phyloP scores from a whole-genome alignment of 768 basidiomycete species.

The Leccinellum rugosiceps region DNA sequence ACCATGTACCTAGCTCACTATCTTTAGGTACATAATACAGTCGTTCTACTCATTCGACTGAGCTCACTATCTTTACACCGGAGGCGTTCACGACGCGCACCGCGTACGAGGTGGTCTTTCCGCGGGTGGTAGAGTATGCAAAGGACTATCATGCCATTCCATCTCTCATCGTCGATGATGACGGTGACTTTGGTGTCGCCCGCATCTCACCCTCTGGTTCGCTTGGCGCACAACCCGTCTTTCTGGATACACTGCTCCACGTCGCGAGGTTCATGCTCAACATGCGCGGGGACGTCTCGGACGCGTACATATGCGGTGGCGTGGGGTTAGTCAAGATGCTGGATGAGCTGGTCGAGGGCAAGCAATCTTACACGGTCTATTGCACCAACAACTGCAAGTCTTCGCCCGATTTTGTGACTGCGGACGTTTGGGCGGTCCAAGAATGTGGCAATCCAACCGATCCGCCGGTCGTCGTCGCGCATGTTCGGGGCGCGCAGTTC shows the following conservation, averaged over 20 bases:
- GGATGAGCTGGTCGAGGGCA: constrained; percentile 39
- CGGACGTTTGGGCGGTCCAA: constrained; percentile 51
- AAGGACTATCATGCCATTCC: constrained; percentile 55
- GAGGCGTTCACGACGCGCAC: constrained; percentile 57
- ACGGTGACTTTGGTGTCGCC: constrained; percentile 52
- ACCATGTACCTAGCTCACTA: too few relatives aligned
- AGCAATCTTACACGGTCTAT: constrained; percentile 47
- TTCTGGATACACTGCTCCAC: constrained; percentile 67
- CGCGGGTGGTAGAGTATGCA: constrained; percentile 64
- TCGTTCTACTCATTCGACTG: too few relatives aligned
- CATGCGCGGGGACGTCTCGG: constrained; percentile 43
- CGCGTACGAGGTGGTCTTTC: constrained; percentile 64
- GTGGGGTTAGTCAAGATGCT: constrained; percentile 49
- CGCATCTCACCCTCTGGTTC: constrained; percentile 40
- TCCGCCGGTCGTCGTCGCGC: constrained; percentile 47
- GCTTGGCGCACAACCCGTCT: constrained; percentile 51
- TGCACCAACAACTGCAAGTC: constrained; percentile 45
- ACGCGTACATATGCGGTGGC: constrained; percentile 63
- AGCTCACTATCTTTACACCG: constrained; percentile 1
- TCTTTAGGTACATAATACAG: too few relatives aligned
- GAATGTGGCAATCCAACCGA: constrained; percentile 18
- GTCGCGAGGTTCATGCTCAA: constrained; percentile 71
- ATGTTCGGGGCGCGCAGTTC: constrained; percentile 56
- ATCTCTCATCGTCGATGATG: constrained; percentile 46
- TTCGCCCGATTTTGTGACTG: constrained; percentile 43